phyloP scores from a whole-genome alignment of 768 basidiomycete species.

The Symmetrospora coprosmae region DNA sequence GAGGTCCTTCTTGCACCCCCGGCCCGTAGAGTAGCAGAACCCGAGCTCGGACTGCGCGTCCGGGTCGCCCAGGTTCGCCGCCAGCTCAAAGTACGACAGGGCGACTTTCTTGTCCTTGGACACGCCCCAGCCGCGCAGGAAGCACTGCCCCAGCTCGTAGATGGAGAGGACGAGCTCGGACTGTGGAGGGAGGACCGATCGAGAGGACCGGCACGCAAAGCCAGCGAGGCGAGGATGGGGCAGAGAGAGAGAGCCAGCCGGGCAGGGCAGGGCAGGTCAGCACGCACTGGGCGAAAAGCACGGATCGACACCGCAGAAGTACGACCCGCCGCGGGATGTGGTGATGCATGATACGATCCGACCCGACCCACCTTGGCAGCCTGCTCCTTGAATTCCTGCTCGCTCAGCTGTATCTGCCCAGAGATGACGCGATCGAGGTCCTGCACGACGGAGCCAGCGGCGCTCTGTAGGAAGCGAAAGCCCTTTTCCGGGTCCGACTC shows the following conservation, averaged over 20 bases:
- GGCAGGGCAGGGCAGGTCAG: too few species aligned
- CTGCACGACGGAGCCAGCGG: slow-evolving; percentile 63
- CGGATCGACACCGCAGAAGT: too few species aligned
- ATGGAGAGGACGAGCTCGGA: slow-evolving; percentile 73
- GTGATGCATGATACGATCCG: background rate
- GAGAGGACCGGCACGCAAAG: background rate
- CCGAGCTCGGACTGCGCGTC: slow-evolving; percentile 78
- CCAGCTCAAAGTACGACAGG: slow-evolving; percentile 55
- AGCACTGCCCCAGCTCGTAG: slow-evolving; percentile 83
- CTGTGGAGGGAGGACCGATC: slow-evolving; percentile 36
- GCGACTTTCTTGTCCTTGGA: slow-evolving; percentile 71
- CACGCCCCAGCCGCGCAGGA: slow-evolving; percentile 84
- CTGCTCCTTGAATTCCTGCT: slow-evolving; percentile 40
- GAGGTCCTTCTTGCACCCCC: slow-evolving; percentile 75
- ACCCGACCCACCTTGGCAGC: slow-evolving; percentile 45
- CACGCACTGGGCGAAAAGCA: background rate
- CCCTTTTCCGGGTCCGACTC: slow-evolving; percentile 61
- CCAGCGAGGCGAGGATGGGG: too few species aligned
- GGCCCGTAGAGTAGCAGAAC: slow-evolving; percentile 71
- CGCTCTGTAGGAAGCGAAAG: slow-evolving; percentile 68
- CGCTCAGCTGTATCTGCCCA: slow-evolving; percentile 35
- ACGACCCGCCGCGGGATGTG: too few species aligned
- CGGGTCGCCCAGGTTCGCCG: slow-evolving; percentile 66
- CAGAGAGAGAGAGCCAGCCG: too few species aligned
- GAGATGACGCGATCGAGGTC: slow-evolving; percentile 55